Conservation (phyloP, 257 asterid genomes). For the Phtheirospermum japonicum region DNA sequence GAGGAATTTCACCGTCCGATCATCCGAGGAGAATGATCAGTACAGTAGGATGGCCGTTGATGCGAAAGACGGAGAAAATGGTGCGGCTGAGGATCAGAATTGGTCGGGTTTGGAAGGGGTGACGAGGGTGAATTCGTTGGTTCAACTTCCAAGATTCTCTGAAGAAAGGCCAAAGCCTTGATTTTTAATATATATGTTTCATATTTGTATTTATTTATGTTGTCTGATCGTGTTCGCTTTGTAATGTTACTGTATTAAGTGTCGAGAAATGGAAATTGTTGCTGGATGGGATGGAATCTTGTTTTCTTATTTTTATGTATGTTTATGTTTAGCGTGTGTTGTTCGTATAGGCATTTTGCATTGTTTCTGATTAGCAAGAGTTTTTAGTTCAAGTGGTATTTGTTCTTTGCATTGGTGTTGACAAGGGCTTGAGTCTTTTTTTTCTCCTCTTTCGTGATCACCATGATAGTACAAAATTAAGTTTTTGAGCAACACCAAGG, state of each 20-base stretch:
- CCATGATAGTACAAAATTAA: too few relatives aligned
- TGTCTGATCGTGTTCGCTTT: slow-evolving; percentile 5
- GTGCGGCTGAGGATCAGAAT: slow-evolving; percentile 50
- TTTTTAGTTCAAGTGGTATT: too few relatives aligned
- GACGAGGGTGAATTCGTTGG: slow-evolving; percentile 90
- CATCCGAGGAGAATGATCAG: slow-evolving; percentile 61
- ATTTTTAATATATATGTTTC: slow-evolving; percentile 3
- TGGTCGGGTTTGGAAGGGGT: slow-evolving; percentile 99
- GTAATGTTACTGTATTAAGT: slow-evolving; percentile 14
- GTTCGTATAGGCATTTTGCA: slow-evolving; percentile 18
- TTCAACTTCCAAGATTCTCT: slow-evolving; percentile 93
- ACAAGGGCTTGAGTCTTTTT: too few relatives aligned
- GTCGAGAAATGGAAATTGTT: slow-evolving; percentile 23
- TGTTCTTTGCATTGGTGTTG: too few relatives aligned
- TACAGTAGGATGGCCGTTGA: slow-evolving; percentile 39
- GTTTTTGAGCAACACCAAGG: too few relatives aligned
- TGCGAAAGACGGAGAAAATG: slow-evolving; percentile 31
- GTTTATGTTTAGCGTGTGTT: slow-evolving; percentile 21
- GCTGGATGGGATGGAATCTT: slow-evolving; percentile 18
- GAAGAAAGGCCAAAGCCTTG: slow-evolving; percentile 66
- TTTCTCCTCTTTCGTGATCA: not conserved
- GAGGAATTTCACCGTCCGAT: slow-evolving; percentile 74
- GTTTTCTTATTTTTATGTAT: slow-evolving; percentile 12
- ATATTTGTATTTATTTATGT: not conserved
- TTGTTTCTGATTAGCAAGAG: not conserved